Evolutionary conservation across 805 yeast genomes (phyloP), one percentile per base, ranked within the genome.

Genomic region (Torulaspora quercuum): DNA sequence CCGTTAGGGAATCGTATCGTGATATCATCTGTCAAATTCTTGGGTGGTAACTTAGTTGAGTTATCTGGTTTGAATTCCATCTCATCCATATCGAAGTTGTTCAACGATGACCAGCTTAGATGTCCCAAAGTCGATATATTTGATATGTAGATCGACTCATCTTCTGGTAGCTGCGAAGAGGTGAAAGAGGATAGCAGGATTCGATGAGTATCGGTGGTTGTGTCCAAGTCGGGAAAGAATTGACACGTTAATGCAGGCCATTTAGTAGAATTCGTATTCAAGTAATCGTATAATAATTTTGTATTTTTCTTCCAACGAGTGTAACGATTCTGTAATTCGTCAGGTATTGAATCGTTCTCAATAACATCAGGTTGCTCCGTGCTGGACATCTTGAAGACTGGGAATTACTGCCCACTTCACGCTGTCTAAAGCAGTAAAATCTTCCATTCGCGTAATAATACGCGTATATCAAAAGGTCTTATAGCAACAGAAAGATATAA

Each of bases 301-400:
- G 86, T 79, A 23, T 90, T 82, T 50, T 82, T 80, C 58, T 86
- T 87, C 95, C 95, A 87, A 6, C 44, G 44, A 13, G 57, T 52
- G 35, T 68, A 68, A 16, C 61, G 52, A 19, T 45, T 42, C 37
- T 58, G 64, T 19, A 48, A 39, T 16, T 45, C 55, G 9, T 43
- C 48, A n/a, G 51, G 41, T 28, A 57, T 53, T 7, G 33, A 16
- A 25, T 31, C 32, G 8, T 27, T 22, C 4, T 17, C 23, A 13
- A 20, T 9, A 28, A 29, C 16, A 10, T 10, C 25, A 15, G n/a
- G 22, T 7, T 22, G 33, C 8, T 10, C 18, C n/a, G 7, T 25
- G 12, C 9, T 26, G 22, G 26, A 15, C 41, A 37, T 33, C 15
- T 18, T 25, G 15, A n/a, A n/a, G n/a, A n/a, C n/a, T n/a, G n/a